Evolutionary conservation across 2,329 filamentous ascomycete species (phyloP), one percentile per base, ranked within the genome.

Genomic region (Curvularia hawaiiensis): DNA sequence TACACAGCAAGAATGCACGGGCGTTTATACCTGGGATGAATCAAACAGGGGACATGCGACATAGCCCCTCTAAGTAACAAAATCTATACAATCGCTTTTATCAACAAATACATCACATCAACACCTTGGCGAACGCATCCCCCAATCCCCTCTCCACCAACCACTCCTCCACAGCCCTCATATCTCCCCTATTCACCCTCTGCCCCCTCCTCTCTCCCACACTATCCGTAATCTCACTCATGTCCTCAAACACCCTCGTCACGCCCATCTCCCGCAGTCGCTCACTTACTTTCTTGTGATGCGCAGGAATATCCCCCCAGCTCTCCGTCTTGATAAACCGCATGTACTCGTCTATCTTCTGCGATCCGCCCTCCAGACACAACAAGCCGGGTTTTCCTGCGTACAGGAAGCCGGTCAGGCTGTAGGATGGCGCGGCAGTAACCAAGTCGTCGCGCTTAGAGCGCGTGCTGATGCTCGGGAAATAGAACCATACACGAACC

Each of bases 271-370:
- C 82, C 1, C 83, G 69, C 55, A 79, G 80, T 10, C 82, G 71
- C 74, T 87, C 85, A 66, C 82, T 85, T 38, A 87, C 84, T 63
- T 87, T 87, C 62, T 87, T 87, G 60, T 87, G 85, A 56, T 85
- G 80, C 18, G 83, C 79, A 0, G 85, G 85, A 6, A 87, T 87
- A 68, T 87, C 85, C 0, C 84, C 82, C 85, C 85, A 87, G 52
- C 83, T 85, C 62, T 86, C 82, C 6, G 84, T 87, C 72, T 86
- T 86, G 74, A 87, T 87, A 55, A 84, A 86, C 28, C 79, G 82
- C 85, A 87, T 87, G 62, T 85, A 87, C 10, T 79, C 80, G 54
- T 87, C 84, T 2, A 87, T 79, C 26, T 76, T 68, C 8, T 64
- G 48, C 0, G 83, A 81, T 0, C 52, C 68, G 9, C 83, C 83